These are phyloP conservation scores for Gloeophyllum trabeum DNA, from an alignment of 768 basidiomycete genomes.

Conservation along the genomic window DNA sequence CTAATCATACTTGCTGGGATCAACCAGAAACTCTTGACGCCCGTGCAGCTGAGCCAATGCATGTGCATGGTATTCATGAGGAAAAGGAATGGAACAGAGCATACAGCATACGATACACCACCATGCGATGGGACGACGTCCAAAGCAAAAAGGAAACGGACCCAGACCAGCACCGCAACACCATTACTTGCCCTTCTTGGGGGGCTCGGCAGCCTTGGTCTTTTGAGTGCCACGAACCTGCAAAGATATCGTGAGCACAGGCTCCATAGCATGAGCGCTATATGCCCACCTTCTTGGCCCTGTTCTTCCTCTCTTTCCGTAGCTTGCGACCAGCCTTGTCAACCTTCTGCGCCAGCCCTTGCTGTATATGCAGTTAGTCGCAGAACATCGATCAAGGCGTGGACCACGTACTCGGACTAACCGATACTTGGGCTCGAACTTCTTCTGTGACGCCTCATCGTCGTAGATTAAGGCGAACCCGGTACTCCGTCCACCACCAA, in stretches of 20 bases:
- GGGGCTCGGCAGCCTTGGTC: constrained; percentile 81
- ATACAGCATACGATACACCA: constrained; percentile 31
- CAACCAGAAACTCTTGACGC: no score
- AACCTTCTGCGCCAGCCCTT: constrained; percentile 61
- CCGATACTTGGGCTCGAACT: constrained; percentile 95
- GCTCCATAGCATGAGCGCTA: not conserved
- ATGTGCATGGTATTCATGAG: constrained; percentile 23
- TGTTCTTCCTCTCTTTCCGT: constrained; percentile 99
- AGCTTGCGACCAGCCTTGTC: constrained; percentile 93
- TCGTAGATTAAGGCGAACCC: constrained; percentile 98
- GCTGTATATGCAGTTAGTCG: constrained; percentile 29
- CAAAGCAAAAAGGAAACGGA: constrained; percentile 23
- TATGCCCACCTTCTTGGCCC: constrained; percentile 86
- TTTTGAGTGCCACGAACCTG: constrained; percentile 95
- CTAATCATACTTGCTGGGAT: no score
- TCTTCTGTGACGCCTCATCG: constrained; percentile 86
- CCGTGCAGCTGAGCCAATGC: no score
- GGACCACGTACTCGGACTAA: constrained; percentile 73
- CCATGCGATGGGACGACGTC: constrained; percentile 19
- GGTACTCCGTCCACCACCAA: constrained; percentile 96
- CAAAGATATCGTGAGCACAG: constrained; percentile 7
- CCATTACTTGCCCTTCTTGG: constrained; percentile 86
- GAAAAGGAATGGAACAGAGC: constrained; percentile 13
- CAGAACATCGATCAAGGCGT: not conserved
- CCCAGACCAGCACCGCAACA: constrained; percentile 16